Percentiles rank a stretch among this genome's conserved stretches.
phyloP scores from a whole-genome alignment of 1,284 basidiomycete genomes.

The Melanopsichium pennsylvanicum region DNA sequence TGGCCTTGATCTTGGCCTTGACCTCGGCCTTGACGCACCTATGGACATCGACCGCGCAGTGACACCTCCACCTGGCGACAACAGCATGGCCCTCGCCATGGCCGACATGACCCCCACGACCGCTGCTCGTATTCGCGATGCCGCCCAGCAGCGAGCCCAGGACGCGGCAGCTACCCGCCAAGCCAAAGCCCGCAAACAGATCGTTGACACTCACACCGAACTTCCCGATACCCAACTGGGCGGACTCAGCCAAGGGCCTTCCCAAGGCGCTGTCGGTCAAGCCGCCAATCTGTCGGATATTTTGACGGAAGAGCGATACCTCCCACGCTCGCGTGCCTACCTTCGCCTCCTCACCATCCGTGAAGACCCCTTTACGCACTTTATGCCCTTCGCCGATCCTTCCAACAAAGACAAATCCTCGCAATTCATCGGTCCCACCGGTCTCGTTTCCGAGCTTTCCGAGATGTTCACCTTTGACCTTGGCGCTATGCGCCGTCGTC shows the following conservation, averaged over 20 bases:
- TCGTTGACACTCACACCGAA: constrained; percentile 69
- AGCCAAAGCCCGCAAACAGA: constrained; percentile 66
- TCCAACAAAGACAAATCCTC: constrained; percentile 73
- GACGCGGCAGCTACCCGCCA: constrained; percentile 46
- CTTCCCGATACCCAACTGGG: constrained; percentile 68
- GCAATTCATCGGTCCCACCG: constrained; percentile 78
- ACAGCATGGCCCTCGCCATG: constrained; percentile 51
- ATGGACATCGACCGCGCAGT: constrained; percentile 36
- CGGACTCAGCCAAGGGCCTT: constrained; percentile 50
- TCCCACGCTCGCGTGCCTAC: constrained; percentile 81
- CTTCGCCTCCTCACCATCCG: constrained; percentile 84
- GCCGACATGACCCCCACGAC: constrained; percentile 70
- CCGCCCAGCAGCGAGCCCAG: constrained; percentile 46
- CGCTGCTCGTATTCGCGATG: constrained; percentile 66
- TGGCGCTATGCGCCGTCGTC: constrained; percentile 64
- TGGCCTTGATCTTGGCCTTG: constrained; percentile 74
- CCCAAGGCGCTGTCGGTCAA: constrained; percentile 72
- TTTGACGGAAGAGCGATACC: constrained; percentile 75
- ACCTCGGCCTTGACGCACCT: constrained; percentile 33
- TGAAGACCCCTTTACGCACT: constrained; percentile 82
- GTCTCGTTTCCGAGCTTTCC: constrained; percentile 79
- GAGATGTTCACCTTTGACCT: constrained; percentile 83
- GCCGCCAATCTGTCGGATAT: constrained; percentile 76
- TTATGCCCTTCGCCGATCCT: constrained; percentile 72
- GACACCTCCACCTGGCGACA: constrained; percentile 43